Evolutionary conservation across 164 flowering plant genomes (phyloP), one percentile per base, ranked within the genome.

Genomic region (Tetracentron sinense): DNA sequence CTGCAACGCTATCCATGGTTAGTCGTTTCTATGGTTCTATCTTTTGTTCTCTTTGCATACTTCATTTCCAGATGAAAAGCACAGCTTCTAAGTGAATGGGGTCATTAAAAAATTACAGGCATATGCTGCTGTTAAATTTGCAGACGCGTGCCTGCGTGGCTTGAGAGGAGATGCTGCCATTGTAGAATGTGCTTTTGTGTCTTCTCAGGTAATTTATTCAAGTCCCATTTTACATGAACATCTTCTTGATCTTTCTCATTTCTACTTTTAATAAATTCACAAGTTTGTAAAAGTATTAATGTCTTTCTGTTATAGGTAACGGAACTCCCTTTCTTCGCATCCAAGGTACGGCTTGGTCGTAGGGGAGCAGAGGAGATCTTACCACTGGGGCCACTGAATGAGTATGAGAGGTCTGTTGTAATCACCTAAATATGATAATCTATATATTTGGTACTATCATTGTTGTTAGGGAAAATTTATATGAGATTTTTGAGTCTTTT

Each of bases 1-100:
- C 99, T 22, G 97, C 97, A 62, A 94, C 99, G 52, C 82, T 94
- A 26, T 94, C 99, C 54, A 94, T 89, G 97, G 96, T 94, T 54
- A 26, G 85, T 29, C 60, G n/a, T 27, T 4, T 64, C 4, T 2
- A 33, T 33, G 4, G 38, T 52, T 33, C 8, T 2, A 27, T 58
- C 14, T 21, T 25, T 38, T 54, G 23, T 33, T 42, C 33, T 30
- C 17, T 22, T 7, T 53, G 28, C 29, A 25, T 22, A 46, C 33
- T 4, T 57, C 38, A 8, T 42, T 26, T 6, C 15, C 22, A 20
- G 17, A 25, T 49, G 23, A 53, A 50, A n/a, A 49, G 17, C 30
- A n/a, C 23, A 2, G 42, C 30, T 33, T 26, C 47, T 27, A 44
- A 60, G 20, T 22, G 26, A 30, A 25, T 29, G 48, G 33, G 35